Evolutionary conservation across 176 grass and related monocot species (phyloP), one percentile per base, ranked within the genome.

Genomic region (Thinopyrum elongatum): DNA sequence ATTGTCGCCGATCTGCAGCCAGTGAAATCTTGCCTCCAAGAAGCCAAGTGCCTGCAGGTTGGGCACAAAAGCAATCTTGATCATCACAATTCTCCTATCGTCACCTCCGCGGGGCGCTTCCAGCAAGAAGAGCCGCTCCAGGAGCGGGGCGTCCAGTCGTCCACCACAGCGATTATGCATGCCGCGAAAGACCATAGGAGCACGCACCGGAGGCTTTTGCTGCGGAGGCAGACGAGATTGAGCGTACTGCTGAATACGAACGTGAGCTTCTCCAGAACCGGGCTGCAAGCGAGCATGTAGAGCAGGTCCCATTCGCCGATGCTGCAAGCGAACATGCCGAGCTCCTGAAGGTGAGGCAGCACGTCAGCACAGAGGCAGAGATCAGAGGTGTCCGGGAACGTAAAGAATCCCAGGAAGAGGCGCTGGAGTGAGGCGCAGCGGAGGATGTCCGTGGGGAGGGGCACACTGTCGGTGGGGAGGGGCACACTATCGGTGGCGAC

Each of bases 131-230:
- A 87, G 42, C 29, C 78, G 67, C 68, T 72, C 38, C 16, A 87
- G 68, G 29, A 44, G 15, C 0, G 68, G 85, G 23, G 85, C 27
- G 10, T 87, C 66, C 26, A 73, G n/a, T n/a, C n/a, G n/a, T n/a
- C n/a, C n/a, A n/a, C 25, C 21, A 81, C 27, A 27, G 27, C 65
- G 27, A 87, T 3, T 53, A 65, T 27, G 16, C 31, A 57, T 0
- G 58, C 49, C 10, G 0, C 10, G 19, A 14, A n/a, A 12, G 7
- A 0, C 66, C 35, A 80, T 15, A 80, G 51, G 2, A 73, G 7
- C 26, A 87, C 26, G 55, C 85, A 73, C 55, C 57, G 27, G 16
- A 87, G 49, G 55, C 77, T 87, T 60, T 14, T 29, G n/a, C 47
- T 39, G 22, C 77, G 35, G 55, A 87, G 26, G 34, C 2, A 66